Percentiles rank a stretch among this genome's conserved stretches.
Evolutionary conservation across 768 basidiomycete species (phyloP).

Genomic region (Pholiota conissans): DNA sequence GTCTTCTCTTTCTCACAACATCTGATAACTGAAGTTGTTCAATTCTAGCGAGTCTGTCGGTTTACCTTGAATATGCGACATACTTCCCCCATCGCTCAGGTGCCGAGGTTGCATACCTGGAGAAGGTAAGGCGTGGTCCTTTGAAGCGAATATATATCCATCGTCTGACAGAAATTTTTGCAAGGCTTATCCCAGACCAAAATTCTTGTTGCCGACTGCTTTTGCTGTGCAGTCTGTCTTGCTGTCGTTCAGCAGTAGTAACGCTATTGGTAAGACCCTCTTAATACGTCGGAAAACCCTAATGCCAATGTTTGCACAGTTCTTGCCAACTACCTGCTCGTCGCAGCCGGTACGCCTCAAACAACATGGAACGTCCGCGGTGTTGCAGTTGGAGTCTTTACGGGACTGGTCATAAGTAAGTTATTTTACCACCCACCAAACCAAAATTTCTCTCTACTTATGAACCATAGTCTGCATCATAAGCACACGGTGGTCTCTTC

Average conservation of each 20-base stretch:
- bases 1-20: background rate
- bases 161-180: constrained; percentile 4
- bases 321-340: constrained; percentile 35
- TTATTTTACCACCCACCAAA: background rate
- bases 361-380: constrained; percentile 35
- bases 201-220: constrained; percentile 39
- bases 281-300: background rate
- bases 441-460: background rate
- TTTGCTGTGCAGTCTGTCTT: constrained; percentile 44
- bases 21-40: background rate
- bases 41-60: constrained; percentile 31
- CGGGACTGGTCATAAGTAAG: constrained; percentile 30
- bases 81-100: constrained; percentile 52
- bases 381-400: constrained; percentile 33
- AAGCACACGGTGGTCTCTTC: constrained; percentile 39
- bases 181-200: constrained; percentile 42
- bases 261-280: constrained; percentile 31
- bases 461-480: constrained; percentile 26
- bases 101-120: constrained; percentile 48
- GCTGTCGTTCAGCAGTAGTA: constrained; percentile 37
- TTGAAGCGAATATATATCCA: background rate
- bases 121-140: constrained; percentile 29
- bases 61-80: constrained; percentile 45
- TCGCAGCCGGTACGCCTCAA: constrained; percentile 28
- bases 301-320: constrained; percentile 18